Evolutionary conservation across 2,329 filamentous ascomycete genomes (phyloP), one percentile per base, ranked within the genome.

Genomic region (Taxawa tesnikishii): DNA sequence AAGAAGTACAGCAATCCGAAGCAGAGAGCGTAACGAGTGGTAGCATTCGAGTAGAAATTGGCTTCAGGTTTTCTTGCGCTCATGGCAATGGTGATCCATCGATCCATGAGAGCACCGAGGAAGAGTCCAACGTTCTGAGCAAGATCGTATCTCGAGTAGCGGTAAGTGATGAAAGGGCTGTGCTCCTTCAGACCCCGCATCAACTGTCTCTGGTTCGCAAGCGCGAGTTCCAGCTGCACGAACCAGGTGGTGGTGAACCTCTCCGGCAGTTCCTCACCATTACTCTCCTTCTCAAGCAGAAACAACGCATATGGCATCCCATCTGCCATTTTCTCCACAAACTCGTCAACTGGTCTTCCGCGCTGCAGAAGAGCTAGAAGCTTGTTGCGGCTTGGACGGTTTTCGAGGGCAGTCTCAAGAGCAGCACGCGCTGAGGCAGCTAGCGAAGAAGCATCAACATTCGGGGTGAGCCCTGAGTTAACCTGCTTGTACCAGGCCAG

Each of bases 1-100:
- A 73, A 53, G 40, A 73, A 73, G 45, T 73, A 73, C 0, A 65
- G 65, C 19, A 73, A 53, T n/a, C 65, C 63, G 39, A 72, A 70
- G 2, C 69, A 68, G 14, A 70, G 59, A 21, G 63, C 58, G 37
- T 66, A 51, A 8, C 64, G 58, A 33, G 58, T 54, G 2, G 55
- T 47, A 9, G 55, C 49, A 25, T 54, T 56, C 15, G 50, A 28
- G 11, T 48, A 44, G 8, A 68, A 46, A 37, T 62, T 62, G 11
- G 62, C 41, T 0, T 60, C 37, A 12, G 54, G 47, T 12, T 53
- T 54, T 15, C 35, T 18, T 5, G 36, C 36, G 11, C 66, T 66
- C 33, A 58, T 59, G 10, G 70, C 45, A 3, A 72, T 43, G 16
- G 59, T 55, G 4, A 68, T 52, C 68, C 68, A 72, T 37, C 68